Base-by-base conservation (phyloP, 495 filamentous ascomycete species). In the Talaromyces adpressus region DNA sequence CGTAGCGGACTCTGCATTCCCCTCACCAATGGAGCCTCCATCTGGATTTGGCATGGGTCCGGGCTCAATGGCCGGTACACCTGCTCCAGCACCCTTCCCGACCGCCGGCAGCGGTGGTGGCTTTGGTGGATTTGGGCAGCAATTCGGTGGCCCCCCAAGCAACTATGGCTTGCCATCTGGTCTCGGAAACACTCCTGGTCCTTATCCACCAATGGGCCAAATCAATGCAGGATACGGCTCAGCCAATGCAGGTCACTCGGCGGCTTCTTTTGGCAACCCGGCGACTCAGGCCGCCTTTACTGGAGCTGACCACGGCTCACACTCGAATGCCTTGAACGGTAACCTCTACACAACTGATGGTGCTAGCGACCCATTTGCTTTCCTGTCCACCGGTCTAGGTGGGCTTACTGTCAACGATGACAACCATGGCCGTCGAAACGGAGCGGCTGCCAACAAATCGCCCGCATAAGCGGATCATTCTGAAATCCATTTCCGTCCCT, bases 131-230 rank as follows among this genome's bases (percentile, higher is more conserved):
- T 89, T 90, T 54, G 82, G 82, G 53, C 92, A 96, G 72, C 89
- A 93, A 69, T 97, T 92, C 70, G 92, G 90, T 57, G 91, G 87
- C 11, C 93, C 92, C 8, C 90, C 88, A 9, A 93, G 88, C 80
- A 94, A 88, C 62, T 98, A 96, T 71, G 90, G 90, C 51, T 78
- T 98, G 64, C 94, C 92, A 5, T 93, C 91, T n/a, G 91, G 90
- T 12, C 82, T 98, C 47, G 91, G 91, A 64, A 91, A 87, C 63
- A 84, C 88, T 53, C 87, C 86, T 20, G 87, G 84, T 41, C 89
- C 87, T 9, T 97, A 96, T 71, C 91, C 92, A 18, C 88, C 88
- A 1, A 84, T 96, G 73, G 73, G 74, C 25, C 90, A 91, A 71
- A 89, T 89, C 34, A 89, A 89, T 69, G 84, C 89, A 30, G 80